A percentile compares a stretch with the other conserved stretches of the same genome.
These are phyloP conservation scores for Neoscytalidium dimidiatum DNA, from an alignment of 2,329 filamentous ascomycete species.

Conservation along the genomic window DNA sequence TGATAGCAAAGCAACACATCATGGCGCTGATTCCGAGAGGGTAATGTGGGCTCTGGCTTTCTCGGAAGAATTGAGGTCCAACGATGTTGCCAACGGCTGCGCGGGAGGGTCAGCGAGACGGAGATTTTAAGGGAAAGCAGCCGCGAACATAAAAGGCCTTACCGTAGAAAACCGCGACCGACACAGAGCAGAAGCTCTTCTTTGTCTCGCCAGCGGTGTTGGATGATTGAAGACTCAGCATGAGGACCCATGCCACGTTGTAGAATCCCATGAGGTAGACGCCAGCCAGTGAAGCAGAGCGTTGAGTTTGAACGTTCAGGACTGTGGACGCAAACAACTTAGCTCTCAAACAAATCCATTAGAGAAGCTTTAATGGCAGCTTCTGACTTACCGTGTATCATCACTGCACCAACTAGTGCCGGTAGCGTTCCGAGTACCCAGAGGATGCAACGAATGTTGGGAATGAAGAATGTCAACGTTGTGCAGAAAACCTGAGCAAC, in stretches of 20 bases:
- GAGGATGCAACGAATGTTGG: not conserved
- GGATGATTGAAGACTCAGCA: not conserved
- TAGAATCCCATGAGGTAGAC: not conserved
- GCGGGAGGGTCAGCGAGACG: not conserved
- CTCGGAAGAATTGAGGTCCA: not conserved
- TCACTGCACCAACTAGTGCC: not conserved
- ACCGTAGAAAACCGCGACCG: not conserved
- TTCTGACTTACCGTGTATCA: not conserved
- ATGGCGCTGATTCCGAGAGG: not conserved
- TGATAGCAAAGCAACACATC: constrained; percentile 4
- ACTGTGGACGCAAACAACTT: not conserved
- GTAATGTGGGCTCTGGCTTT: not conserved
- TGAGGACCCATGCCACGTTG: not conserved
- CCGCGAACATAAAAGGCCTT: too few relatives aligned
- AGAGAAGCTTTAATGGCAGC: not conserved
- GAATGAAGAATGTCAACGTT: not conserved
- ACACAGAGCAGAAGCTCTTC: not conserved
- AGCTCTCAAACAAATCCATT: not conserved
- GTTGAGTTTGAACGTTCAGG: not conserved
- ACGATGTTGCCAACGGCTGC: not conserved
- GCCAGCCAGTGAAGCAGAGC: not conserved
- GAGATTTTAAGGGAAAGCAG: not conserved
- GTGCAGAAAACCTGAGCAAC: not conserved
- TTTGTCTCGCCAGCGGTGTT: not conserved
- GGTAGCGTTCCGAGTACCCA: constrained; percentile 16